Conservation (phyloP, 768 basidiomycete genomes). For the Suillus hirtellus region DNA sequence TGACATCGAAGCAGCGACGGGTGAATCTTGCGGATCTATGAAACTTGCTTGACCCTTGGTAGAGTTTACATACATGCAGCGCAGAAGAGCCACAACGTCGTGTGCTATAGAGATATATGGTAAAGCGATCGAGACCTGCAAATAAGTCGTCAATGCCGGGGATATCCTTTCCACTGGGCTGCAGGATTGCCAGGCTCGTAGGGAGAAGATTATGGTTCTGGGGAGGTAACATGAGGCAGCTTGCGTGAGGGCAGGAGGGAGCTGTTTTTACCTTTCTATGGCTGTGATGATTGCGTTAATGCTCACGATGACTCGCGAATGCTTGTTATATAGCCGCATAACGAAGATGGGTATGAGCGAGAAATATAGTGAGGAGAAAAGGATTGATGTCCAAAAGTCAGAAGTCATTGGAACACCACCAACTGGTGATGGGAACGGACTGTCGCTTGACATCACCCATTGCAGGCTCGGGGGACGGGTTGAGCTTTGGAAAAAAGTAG, state of each 20-base stretch:
- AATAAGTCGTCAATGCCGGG: constrained; percentile 17
- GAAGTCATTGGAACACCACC: constrained; percentile 41
- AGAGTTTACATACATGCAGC: constrained; percentile 42
- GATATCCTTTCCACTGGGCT: constrained; percentile 16
- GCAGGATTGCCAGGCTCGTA: constrained; percentile 24
- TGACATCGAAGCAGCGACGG: constrained; percentile 19
- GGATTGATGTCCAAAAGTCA: constrained; percentile 45
- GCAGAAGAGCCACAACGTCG: constrained; percentile 37
- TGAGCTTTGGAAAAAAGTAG: constrained; percentile 1
- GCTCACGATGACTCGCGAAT: constrained; percentile 38
- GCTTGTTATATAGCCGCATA: constrained; percentile 35
- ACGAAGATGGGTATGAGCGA: constrained; percentile 37
- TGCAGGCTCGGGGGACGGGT: background rate
- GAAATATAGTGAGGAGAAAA: constrained; percentile 42
- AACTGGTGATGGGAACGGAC: constrained; percentile 43
- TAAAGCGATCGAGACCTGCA: constrained; percentile 21
- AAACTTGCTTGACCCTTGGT: constrained; percentile 32
- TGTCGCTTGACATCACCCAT: constrained; percentile 10
- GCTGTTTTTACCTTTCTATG: constrained; percentile 38
- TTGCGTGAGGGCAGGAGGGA: background rate
- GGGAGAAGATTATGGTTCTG: constrained; percentile 23
- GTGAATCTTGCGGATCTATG: constrained; percentile 24
- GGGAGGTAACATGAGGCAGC: background rate
- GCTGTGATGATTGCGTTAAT: constrained; percentile 35
- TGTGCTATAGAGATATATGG: constrained; percentile 35